Evolutionary conservation across 805 yeast species (phyloP), one percentile per base, ranked within the genome.

Genomic region (Suhomyces pyralidae): DNA sequence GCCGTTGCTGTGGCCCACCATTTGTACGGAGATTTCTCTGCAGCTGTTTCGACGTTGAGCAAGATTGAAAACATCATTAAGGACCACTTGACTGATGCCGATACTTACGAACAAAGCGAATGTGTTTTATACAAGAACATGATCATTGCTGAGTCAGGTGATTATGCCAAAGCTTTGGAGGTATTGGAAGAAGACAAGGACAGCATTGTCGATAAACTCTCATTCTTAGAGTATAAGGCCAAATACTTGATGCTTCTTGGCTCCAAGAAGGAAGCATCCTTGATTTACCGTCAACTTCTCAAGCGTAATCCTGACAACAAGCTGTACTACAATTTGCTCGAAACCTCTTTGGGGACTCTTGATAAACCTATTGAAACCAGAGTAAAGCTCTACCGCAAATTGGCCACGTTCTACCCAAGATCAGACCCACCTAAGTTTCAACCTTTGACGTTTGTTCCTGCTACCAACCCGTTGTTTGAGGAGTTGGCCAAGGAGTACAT

Each of bases 231-330:
- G 66, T 79, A 79, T 62, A 80, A 80, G 58, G 97, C 91, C 3
- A 71, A 78, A 50, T 83, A 85, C 59, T 77, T 84, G 51, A 68
- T 83, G 66, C 77, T 82, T 40, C 69, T 88, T 53, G 87, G 83
- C 8, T 71, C 76, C 44, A 62, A 64, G 12, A 74, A 81, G 51
- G 90, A 88, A 50, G 93, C 97, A 1, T 82, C 89, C 15, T 61
- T 79, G 48, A 76, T 82, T 40, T 88, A 85, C 64, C 81, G 96
- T 64, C 73, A 78, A 52, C 75, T 93, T 52, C 75, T 93, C 53
- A 83, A 87, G 65, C 83, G 97, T 63, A 93, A 93, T 66, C 96
- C 98, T 0, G 97, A 91, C 63, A 81, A 87, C 61, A 73, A 75
- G 36, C 72, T 67, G 10, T 90, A 90, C 64, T 92, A 90, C 66